These are phyloP conservation scores for Paracamarosporium sp. DNA, from an alignment of 2,329 filamentous ascomycete genomes.

Conservation along the genomic window DNA sequence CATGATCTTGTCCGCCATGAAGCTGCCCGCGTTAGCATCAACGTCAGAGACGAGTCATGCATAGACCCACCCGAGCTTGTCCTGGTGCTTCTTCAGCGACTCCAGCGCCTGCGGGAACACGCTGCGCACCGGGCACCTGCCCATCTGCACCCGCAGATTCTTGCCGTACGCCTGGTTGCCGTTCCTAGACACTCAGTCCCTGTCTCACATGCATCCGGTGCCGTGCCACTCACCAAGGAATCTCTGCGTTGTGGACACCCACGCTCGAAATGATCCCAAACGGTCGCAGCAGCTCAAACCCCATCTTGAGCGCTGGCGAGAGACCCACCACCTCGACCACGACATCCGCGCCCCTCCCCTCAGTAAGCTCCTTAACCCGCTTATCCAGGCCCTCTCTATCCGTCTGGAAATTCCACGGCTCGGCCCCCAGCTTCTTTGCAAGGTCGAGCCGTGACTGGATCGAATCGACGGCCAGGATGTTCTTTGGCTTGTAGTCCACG, in stretches of 20 bases:
- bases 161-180: constrained; percentile 54
- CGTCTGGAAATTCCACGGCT: constrained; percentile 79
- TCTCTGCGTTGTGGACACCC: constrained; percentile 58
- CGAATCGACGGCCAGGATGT: constrained; percentile 80
- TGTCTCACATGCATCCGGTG: not conserved
- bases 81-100: constrained; percentile 55
- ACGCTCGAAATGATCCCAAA: constrained; percentile 58
- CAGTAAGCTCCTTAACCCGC: constrained; percentile 75
- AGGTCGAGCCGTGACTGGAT: constrained; percentile 76
- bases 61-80: constrained; percentile 51
- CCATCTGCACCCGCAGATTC: constrained; percentile 58
- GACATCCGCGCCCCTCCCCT: constrained; percentile 83
- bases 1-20: constrained; percentile 63
- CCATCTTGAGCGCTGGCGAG: constrained; percentile 55
- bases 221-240: constrained; percentile 54
- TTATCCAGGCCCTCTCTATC: constrained; percentile 70
- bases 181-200: not conserved
- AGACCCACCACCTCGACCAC: constrained; percentile 67
- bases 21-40: constrained; percentile 36
- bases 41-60: not conserved
- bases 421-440: constrained; percentile 77
- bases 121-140: constrained; percentile 57
- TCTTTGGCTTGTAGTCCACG: constrained; percentile 75
- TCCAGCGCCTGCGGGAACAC: constrained; percentile 57
- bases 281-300: constrained; percentile 56